A percentile compares a stretch with the other conserved stretches of the same genome.
Evolutionary conservation across 768 basidiomycete species (phyloP).

Genomic region (Mycena polygramma): DNA sequence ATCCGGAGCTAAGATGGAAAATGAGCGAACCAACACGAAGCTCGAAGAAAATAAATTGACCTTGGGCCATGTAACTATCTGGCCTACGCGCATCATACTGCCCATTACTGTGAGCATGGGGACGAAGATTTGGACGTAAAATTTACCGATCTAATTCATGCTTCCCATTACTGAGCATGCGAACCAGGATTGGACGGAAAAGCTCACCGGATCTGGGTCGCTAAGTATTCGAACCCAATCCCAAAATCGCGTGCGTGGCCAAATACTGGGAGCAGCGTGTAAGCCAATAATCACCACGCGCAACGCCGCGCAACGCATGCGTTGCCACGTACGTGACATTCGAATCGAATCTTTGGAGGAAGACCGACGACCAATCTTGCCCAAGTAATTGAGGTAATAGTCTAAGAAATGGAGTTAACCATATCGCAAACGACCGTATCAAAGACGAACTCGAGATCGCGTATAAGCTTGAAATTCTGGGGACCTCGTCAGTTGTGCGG

Average conservation of each 20-base stretch:
- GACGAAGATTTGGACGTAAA: neutral
- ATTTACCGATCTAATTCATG: conserved; percentile 68
- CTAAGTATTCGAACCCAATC: conserved; percentile 89
- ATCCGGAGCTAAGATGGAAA: conserved; percentile 78
- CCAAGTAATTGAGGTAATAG: conserved; percentile 93
- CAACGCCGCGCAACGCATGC: conserved; percentile 18
- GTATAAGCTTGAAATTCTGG: conserved; percentile 73
- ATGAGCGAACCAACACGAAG: neutral
- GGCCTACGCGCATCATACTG: conserved; percentile 88
- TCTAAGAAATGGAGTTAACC: conserved; percentile 5
- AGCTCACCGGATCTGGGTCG: conserved; percentile 75
- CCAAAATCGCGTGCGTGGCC: conserved; percentile 86
- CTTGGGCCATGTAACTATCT: conserved; percentile 97
- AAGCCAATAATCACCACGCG: conserved; percentile 40
- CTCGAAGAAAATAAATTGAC: conserved; percentile 53
- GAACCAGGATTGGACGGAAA: too few species aligned
- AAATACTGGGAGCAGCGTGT: conserved; percentile 64
- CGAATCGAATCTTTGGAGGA: conserved; percentile 94
- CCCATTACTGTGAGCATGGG: too few species aligned
- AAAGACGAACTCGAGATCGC: conserved; percentile 78
- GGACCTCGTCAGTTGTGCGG: neutral
- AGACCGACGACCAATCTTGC: conserved; percentile 97
- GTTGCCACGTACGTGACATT: conserved; percentile 79
- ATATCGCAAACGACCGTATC: neutral
- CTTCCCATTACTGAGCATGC: too few species aligned